Base-by-base conservation (phyloP, 345 rosid genomes). In the Citrus sinensis region DNA sequence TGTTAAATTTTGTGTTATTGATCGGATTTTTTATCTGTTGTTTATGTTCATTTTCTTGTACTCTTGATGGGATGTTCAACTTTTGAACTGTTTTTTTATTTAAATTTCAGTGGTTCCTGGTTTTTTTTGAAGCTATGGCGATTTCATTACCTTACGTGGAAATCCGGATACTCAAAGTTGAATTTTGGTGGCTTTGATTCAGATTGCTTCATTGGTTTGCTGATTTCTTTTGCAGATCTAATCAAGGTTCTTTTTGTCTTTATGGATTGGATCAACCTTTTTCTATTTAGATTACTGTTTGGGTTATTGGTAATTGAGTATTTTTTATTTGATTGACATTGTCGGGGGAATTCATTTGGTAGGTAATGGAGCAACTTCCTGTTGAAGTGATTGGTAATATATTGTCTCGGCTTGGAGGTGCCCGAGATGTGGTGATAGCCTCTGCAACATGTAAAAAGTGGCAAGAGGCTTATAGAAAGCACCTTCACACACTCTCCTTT, bases 331-430 rank as follows among this genome's bases (percentile, higher is more conserved):
- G 54, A 17, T 67, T 55, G 65, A 40, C 67, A 14, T 76, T 75
- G n/a, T 24, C 34, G 40, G 67, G 61, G 32, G 65, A 51, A 75
- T 37, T 51, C 49, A 11, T 27, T 22, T 58, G 22, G 69, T 51
- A 46, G 68, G 61, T 32, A 27, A 93, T 92, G 98, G 98, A 93
- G 79, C 82, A 90, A 73, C 90, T 96, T 80, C 98, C 98, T 13
- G 91, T 91, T 25, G 97, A 93, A 84, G 98, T 96, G 39, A 86
- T 93, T 78, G 97, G 99, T 69, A 92, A 92, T 82, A 91, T 96
- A 77, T 82, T 95, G 46, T 93, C 95, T n/a, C 87, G 82, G 55
- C 91, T 95, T 46, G 87, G 85, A 40, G 93, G 96, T 66, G 99
- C 98, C 6, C 87, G 97, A 2, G 98, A 92, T 79, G 93, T 88